Conservation (phyloP, 129 eudicot species). For the Calendula officinalis region DNA sequence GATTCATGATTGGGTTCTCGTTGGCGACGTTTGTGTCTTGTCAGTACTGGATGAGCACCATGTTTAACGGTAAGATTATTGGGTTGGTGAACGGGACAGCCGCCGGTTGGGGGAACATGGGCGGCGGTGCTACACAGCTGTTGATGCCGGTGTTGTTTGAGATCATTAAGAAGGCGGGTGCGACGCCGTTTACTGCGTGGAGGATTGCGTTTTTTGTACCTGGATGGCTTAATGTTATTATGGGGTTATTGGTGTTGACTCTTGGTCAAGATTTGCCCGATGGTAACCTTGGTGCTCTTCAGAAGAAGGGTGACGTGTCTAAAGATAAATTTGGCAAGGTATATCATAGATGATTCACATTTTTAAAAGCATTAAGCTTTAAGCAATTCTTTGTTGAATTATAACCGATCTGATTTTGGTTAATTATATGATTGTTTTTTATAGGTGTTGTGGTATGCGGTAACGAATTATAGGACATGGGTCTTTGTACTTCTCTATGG, state of each 20-base stretch:
- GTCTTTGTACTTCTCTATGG: constrained; percentile 62
- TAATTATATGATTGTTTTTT: background rate
- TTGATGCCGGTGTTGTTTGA: constrained; percentile 56
- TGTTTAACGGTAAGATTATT: constrained; percentile 54
- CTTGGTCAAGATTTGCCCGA: constrained; percentile 69
- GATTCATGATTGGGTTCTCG: constrained; percentile 70
- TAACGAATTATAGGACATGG: constrained; percentile 69
- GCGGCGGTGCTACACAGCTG: constrained; percentile 62
- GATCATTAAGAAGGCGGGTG: constrained; percentile 38
- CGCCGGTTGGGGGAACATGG: constrained; percentile 75
- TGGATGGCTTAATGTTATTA: constrained; percentile 47
- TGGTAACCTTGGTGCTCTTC: constrained; percentile 54
- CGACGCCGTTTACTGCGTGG: constrained; percentile 61
- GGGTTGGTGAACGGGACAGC: constrained; percentile 60
- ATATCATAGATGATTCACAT: background rate
- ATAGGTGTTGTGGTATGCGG: constrained; percentile 62
- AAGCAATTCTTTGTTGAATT: too few species aligned
- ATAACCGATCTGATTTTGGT: background rate
- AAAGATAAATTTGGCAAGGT: constrained; percentile 61
- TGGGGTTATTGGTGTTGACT: constrained; percentile 57
- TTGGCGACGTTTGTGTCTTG: constrained; percentile 65
- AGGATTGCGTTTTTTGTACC: constrained; percentile 61
- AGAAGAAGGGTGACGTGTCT: constrained; percentile 43
- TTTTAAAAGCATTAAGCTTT: background rate
- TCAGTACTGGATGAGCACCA: constrained; percentile 73